A percentile compares a stretch with the other conserved stretches of the same genome.
These are phyloP conservation scores for Mrakia hoshinonis DNA, from an alignment of 768 basidiomycete genomes.

Conservation along the genomic window DNA sequence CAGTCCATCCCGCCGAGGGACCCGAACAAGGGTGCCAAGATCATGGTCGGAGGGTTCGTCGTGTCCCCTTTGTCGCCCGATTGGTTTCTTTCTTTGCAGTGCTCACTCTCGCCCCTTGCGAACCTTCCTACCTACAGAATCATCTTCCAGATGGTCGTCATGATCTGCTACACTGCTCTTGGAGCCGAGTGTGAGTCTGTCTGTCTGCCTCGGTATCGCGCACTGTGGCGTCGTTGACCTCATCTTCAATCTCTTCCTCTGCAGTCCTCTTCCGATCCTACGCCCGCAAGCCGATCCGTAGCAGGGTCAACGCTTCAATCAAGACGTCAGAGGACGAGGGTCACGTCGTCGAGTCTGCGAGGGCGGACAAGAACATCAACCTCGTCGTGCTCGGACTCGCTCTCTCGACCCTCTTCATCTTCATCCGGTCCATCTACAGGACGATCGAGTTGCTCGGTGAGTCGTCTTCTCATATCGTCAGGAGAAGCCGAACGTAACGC, in stretches of 20 bases:
- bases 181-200: slow-evolving; percentile 16
- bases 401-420: slow-evolving; percentile 45
- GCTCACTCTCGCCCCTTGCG: background rate
- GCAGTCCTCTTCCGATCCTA: slow-evolving; percentile 13
- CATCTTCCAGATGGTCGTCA: slow-evolving; percentile 21
- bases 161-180: slow-evolving; percentile 11
- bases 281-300: background rate
- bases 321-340: background rate
- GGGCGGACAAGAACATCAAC: background rate
- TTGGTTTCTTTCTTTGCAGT: background rate
- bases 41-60: slow-evolving; percentile 9
- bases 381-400: slow-evolving; percentile 41
- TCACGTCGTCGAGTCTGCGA: background rate
- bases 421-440: slow-evolving; percentile 51
- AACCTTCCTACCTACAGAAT: background rate
- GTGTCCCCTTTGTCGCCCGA: background rate
- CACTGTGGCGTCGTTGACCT: too few species aligned
- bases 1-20: slow-evolving; percentile 10
- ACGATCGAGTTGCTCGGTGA: slow-evolving; percentile 33
- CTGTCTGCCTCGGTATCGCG: background rate
- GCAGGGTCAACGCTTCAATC: background rate
- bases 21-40: slow-evolving; percentile 5
- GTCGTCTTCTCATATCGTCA: background rate
- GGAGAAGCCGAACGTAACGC: background rate
- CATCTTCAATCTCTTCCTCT: background rate